Evolutionary conservation across 225 moss, liverwort and hornwort genomes (phyloP), one percentile per base, ranked within the genome.

Genomic region (Neckera pumila): DNA sequence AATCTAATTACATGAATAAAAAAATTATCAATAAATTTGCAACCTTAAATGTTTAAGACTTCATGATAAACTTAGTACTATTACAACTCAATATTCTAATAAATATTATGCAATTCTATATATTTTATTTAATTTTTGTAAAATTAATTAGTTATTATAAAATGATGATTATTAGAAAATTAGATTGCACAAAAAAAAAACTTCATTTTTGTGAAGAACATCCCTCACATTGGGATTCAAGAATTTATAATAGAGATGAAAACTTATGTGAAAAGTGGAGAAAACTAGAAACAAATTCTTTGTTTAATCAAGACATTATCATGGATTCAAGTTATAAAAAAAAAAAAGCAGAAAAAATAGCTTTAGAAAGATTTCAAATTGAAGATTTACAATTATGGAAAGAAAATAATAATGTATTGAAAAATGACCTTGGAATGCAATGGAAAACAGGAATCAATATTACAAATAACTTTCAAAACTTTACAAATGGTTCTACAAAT

Each of bases 171-270:
- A 11, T 49, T 26, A 49, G 7, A 43, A 61, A 2, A 28, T 79
- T 72, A 17, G 28, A 60, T 65, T 87, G 51, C 22, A 92, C 72
- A 64, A 94, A 94, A 90, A 92, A 90, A 23, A 91, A 91, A 82
- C 4, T 27, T 36, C 57, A 82, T 38, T 1, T 77, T 9, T 64
- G 10, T 76, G 70, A 92, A 66, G 89, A 91, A 14, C 49, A 71
- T 33, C 56, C 53, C 2, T 47, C 16, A 38, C 9, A 76, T 34
- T 87, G 65, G 76, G 45, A 87, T 73, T 12, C 40, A 16, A 88
- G 47, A 18, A 76, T 19, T 79, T 28, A n/a, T 14, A 31, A 89
- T 26, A 83, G 11, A 43, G 6, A 36, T 76, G 54, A 53, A 85
- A 64, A 21, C 6, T 63, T 43, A 47, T 66, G 45, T 78, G 47